These are phyloP conservation scores for Globisporangium middletonii DNA, from an alignment of 352 stramenopile genomes.

Conservation along the genomic window DNA sequence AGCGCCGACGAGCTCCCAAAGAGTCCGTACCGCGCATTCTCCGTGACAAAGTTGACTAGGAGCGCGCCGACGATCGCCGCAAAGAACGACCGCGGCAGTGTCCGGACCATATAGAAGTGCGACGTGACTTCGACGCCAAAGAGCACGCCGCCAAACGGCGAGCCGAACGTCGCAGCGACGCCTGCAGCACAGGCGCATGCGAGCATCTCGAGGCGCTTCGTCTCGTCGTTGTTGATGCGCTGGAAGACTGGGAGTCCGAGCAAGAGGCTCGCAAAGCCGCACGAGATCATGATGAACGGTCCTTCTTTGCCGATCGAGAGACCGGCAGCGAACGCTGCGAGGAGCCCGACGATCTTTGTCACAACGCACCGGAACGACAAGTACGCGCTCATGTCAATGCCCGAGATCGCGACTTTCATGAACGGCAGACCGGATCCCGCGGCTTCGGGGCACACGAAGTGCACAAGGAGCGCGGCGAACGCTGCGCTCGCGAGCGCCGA, in stretches of 20 bases:
- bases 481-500: constrained; percentile 42
- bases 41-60: constrained; percentile 55
- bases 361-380: constrained; percentile 63
- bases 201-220: constrained; percentile 78
- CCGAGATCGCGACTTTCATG: constrained; percentile 81
- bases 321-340: constrained; percentile 51
- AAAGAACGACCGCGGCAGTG: constrained; percentile 74
- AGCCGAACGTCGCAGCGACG: constrained; percentile 83
- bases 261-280: constrained; percentile 68
- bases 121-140: constrained; percentile 85
- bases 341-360: constrained; percentile 66
- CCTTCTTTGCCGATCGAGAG: constrained; percentile 84
- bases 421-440: constrained; percentile 70
- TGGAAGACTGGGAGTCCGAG: constrained; percentile 66
- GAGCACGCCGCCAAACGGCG: constrained; percentile 80
- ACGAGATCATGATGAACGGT: constrained; percentile 87
- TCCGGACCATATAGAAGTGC: constrained; percentile 80
- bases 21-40: constrained; percentile 60
- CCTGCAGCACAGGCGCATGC: constrained; percentile 72
- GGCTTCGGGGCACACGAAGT: constrained; percentile 61
- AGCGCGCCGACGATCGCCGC: constrained; percentile 70
- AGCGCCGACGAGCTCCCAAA: constrained; percentile 61
- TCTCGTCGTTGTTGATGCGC: constrained; percentile 73
- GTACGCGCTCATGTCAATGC: constrained; percentile 74
- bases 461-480: constrained; percentile 45